Evolutionary conservation across 2,329 filamentous ascomycete genomes (phyloP).

Genomic region (Microdochium nivale): DNA sequence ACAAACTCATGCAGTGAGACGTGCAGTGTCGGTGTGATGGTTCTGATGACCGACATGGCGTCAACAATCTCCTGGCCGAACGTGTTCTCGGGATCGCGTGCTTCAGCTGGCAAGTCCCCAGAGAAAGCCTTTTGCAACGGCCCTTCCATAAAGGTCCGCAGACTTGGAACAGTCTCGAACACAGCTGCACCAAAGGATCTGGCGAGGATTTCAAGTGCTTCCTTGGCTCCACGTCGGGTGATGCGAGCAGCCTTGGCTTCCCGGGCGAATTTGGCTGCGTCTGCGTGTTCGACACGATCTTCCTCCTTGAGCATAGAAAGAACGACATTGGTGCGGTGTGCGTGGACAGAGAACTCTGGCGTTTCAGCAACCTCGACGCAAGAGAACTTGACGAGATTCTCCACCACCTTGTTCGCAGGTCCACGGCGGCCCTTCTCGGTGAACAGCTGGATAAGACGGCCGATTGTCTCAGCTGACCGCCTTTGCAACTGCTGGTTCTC

Average conservation of each 20-base stretch:
- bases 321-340: slow-evolving; percentile 68
- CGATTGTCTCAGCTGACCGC: slow-evolving; percentile 78
- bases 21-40: slow-evolving; percentile 85
- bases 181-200: slow-evolving; percentile 68
- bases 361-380: slow-evolving; percentile 97
- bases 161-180: slow-evolving; percentile 75
- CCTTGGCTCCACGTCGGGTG: slow-evolving; percentile 86
- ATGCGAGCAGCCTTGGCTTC: slow-evolving; percentile 86
- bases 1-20: slow-evolving; percentile 69
- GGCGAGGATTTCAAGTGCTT: slow-evolving; percentile 83
- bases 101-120: slow-evolving; percentile 61
- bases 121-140: slow-evolving; percentile 70
- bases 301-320: slow-evolving; percentile 95
- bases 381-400: slow-evolving; percentile 93
- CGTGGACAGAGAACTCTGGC: slow-evolving; percentile 84
- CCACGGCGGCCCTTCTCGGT: slow-evolving; percentile 70
- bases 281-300: slow-evolving; percentile 84
- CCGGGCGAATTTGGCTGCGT: slow-evolving; percentile 80
- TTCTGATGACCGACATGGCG: slow-evolving; percentile 84
- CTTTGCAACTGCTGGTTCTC: slow-evolving; percentile 84
- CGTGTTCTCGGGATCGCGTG: slow-evolving; percentile 62
- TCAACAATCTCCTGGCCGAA: slow-evolving; percentile 92
- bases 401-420: slow-evolving; percentile 90
- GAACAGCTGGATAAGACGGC: slow-evolving; percentile 77
- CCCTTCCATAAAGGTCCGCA: slow-evolving; percentile 71